Base-by-base conservation (phyloP, 2,329 filamentous ascomycete species). In the Xylariomycetidae sp. region DNA sequence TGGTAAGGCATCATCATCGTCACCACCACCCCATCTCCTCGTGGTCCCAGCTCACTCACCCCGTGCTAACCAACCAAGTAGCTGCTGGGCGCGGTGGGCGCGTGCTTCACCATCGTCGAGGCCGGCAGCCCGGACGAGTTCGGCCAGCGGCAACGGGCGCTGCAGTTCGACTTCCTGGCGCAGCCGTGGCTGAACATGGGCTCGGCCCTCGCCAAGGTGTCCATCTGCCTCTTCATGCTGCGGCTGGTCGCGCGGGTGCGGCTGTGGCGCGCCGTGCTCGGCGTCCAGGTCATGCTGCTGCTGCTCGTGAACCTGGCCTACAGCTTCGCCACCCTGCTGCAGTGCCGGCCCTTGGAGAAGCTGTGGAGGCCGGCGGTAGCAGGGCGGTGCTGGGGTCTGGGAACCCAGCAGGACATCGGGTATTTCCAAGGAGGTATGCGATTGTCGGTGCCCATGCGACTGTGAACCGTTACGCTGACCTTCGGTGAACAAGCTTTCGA, bases 261-360 rank as follows among this genome's bases (percentile, higher is more conserved):
- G 25, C 41, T 43, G 10, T 61, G 59, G 59, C 46, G 51, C 29
- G 38, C 53, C 8, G 39, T 58, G 17, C 42, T 63, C 14, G 47
- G 46, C 12, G 38, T 48, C 6, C 39, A 57, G 32, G 49, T 60
- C 10, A 31, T 57, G 16, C 25, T 58, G 8, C 52, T 64, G 37
- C 52, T 54, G 12, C 29, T 52, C 5, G 47, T 58, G 17, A 59
- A 57, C 33, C 35, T 58, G 14, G 48, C 47, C 15, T 60, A 56
- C 34, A 46, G 49, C 10, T 34, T 62, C 23, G 52, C 56, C 14
- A 49, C 52, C 6, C 53, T 60, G 34, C 42, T 63, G 15, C 57
- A 60, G 36, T 64, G 61, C 37, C 52, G 52, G 4, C 61, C 61
- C 24, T 42, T 62, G 23, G 53, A 56, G 35, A 59, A 56, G 43